These are phyloP conservation scores for Cymodocea nodosa DNA, from an alignment of 116 monocot species.

Conservation along the genomic window DNA sequence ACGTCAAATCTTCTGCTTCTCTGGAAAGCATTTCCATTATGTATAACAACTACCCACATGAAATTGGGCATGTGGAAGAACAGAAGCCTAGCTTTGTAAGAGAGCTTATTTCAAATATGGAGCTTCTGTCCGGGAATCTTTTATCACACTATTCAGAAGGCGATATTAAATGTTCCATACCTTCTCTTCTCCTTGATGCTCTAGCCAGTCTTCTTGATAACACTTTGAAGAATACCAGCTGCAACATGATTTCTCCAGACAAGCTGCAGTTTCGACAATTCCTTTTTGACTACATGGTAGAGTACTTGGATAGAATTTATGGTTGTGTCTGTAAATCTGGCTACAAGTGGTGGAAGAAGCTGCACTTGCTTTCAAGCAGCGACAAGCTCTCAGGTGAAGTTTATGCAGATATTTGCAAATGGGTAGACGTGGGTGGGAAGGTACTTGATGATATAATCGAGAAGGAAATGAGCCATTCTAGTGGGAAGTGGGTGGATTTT, in stretches of 20 bases:
- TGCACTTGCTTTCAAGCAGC: conserved; percentile 13
- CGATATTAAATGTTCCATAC: conserved; percentile 10
- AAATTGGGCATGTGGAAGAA: not conserved
- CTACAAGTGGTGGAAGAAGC: conserved; percentile 26
- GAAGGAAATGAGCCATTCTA: conserved; percentile 28
- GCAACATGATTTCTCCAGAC: not conserved
- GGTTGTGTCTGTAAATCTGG: conserved; percentile 29
- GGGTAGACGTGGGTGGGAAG: conserved; percentile 28
- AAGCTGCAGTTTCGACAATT: conserved; percentile 16
- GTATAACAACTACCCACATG: not conserved
- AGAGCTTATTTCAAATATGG: conserved; percentile 35
- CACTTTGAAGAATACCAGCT: conserved; percentile 5
- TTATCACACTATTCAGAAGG: conserved; percentile 10
- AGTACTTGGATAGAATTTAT: conserved; percentile 45
- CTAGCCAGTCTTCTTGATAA: conserved; percentile 21
- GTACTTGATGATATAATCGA: conserved; percentile 34
- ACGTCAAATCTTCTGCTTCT: not conserved
- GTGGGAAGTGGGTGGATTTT: conserved; percentile 31
- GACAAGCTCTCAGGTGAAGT: conserved; percentile 26
- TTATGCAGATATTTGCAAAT: conserved; percentile 27
- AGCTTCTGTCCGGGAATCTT: conserved; percentile 27
- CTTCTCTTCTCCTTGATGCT: conserved; percentile 28
- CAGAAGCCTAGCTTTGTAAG: conserved; percentile 5
- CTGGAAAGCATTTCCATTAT: not conserved
- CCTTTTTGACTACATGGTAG: conserved; percentile 56